Conservation (phyloP, 129 eudicot species). For the Chrysanthemum makinoi region DNA sequence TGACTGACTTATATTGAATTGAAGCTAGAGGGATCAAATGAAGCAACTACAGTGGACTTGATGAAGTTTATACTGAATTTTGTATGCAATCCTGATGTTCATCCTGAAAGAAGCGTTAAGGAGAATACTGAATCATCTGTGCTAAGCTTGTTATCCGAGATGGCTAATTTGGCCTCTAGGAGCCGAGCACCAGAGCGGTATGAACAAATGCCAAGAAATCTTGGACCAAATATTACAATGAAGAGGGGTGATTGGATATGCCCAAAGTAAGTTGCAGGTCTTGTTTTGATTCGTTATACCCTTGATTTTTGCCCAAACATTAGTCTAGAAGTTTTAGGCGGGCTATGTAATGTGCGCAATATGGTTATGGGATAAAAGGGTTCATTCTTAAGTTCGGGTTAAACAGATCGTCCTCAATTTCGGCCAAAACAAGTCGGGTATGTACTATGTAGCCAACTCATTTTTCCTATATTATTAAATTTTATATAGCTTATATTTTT, state of each 20-base stretch:
- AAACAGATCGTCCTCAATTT: too few relatives aligned
- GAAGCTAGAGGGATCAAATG: conserved; percentile 57
- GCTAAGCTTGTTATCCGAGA: conserved; percentile 55
- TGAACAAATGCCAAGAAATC: conserved; percentile 43
- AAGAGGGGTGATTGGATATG: conserved; percentile 96
- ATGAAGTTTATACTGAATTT: conserved; percentile 81
- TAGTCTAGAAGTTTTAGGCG: background rate
- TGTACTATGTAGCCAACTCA: too few relatives aligned
- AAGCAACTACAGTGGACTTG: conserved; percentile 62
- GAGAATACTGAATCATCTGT: conserved; percentile 62
- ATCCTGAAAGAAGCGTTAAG: conserved; percentile 38
- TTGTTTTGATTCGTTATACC: background rate
- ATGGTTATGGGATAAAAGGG: background rate
- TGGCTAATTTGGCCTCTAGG: conserved; percentile 32
- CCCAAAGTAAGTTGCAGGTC: conserved; percentile 52
- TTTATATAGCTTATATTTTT: too few relatives aligned
- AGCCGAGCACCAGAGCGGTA: conserved; percentile 27
- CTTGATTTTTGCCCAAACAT: background rate
- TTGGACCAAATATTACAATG: conserved; percentile 69
- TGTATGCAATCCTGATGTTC: conserved; percentile 54
- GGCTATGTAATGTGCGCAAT: background rate
- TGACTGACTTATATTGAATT: background rate
- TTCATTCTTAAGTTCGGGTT: too few relatives aligned
- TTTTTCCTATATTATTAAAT: too few relatives aligned
- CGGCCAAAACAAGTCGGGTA: too few relatives aligned